Conservation (phyloP, 169 alveolate species). For the Plasmodium fragile region DNA sequence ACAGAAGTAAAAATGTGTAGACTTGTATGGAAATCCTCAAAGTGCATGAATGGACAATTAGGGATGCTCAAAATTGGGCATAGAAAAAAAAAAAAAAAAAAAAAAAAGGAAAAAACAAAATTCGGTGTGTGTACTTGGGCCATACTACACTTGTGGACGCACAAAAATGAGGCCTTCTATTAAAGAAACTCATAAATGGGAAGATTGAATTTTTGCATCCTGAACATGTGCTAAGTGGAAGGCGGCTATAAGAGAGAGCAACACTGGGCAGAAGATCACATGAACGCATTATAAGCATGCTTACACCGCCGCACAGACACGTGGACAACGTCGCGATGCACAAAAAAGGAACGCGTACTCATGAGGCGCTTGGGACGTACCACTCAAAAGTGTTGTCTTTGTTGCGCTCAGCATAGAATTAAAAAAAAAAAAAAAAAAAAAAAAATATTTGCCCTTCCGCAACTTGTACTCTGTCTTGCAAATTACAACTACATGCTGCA, state of each 20-base stretch:
- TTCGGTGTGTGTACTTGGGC: not conserved
- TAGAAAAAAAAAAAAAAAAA: conserved; percentile 9
- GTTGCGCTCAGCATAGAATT: not conserved
- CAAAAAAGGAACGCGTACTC: not conserved
- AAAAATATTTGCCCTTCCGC: not conserved
- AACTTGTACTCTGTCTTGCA: not conserved
- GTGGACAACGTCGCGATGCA: not conserved
- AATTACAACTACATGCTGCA: not conserved
- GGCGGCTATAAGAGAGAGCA: not conserved
- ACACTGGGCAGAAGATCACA: not conserved
- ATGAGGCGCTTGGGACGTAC: not conserved
- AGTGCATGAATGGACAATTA: not conserved
- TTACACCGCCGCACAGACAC: not conserved
- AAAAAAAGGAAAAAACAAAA: not conserved
- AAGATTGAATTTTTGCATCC: not conserved
- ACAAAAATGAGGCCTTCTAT: not conserved
- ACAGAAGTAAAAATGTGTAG: not conserved
- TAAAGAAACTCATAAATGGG: not conserved
- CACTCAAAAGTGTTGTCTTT: not conserved
- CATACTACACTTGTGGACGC: not conserved
- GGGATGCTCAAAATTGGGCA: not conserved
- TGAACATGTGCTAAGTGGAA: not conserved
- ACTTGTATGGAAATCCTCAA: not conserved
- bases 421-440: conserved; percentile 3
- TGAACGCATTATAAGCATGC: not conserved